These are phyloP conservation scores for Tulasnella sp. DNA, from an alignment of 768 basidiomycete genomes.

Conservation along the genomic window DNA sequence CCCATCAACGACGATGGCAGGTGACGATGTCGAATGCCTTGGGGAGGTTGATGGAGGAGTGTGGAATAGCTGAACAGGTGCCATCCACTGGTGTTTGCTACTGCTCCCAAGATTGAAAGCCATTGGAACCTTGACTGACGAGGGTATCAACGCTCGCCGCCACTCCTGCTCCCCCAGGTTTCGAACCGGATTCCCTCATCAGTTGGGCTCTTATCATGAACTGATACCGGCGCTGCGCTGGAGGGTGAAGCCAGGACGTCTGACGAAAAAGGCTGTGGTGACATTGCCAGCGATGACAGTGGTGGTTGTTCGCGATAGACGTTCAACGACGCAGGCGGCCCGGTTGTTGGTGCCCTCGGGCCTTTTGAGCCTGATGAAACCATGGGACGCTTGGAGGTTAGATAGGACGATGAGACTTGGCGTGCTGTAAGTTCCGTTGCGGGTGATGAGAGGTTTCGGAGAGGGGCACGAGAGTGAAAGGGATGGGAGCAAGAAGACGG, in stretches of 20 bases:
- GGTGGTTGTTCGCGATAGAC: conserved; percentile 35
- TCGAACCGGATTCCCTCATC: conserved; percentile 35
- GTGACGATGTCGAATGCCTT: neutral
- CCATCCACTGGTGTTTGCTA: conserved; percentile 26
- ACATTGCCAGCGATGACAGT: conserved; percentile 43
- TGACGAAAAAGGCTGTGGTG: conserved; percentile 43
- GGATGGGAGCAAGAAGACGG: conserved; percentile 6
- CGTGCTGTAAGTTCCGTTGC: neutral
- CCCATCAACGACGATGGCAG: neutral
- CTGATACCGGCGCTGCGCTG: conserved; percentile 39
- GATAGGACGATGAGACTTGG: neutral
- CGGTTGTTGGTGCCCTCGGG: conserved; percentile 25
- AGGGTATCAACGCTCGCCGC: conserved; percentile 13
- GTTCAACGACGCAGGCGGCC: conserved; percentile 24
- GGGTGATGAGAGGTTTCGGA: conserved; percentile 11
- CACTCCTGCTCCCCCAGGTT: neutral
- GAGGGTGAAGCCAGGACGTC: conserved; percentile 39
- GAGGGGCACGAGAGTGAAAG: neutral
- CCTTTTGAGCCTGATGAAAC: conserved; percentile 25
- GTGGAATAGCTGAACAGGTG: conserved; percentile 41
- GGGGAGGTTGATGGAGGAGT: conserved; percentile 40
- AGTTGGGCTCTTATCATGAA: neutral
- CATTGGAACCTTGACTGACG: conserved; percentile 24
- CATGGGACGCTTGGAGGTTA: conserved; percentile 9
- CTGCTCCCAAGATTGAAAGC: conserved; percentile 23